Percentiles rank a stretch among this genome's conserved stretches.
These are phyloP conservation scores for Trichoderma hamatum DNA, from an alignment of 2,329 filamentous ascomycete genomes.

Conservation along the genomic window DNA sequence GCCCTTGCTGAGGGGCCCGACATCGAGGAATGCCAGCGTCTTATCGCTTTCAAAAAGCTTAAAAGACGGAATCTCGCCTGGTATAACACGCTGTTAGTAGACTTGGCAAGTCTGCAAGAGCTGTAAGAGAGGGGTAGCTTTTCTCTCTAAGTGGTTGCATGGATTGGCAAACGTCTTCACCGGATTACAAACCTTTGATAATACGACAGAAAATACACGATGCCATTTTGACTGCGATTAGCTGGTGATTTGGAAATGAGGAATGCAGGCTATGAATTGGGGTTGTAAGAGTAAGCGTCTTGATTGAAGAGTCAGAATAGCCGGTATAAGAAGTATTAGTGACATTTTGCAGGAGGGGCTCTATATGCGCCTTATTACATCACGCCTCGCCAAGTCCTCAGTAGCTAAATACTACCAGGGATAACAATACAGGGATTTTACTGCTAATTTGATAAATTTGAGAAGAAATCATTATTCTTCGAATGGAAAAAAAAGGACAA, in stretches of 20 bases:
- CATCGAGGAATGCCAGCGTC: slow-evolving; percentile 94
- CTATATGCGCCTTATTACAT: slow-evolving; percentile 12
- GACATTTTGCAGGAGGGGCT: slow-evolving; percentile 15
- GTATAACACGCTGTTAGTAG: background rate
- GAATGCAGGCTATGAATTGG: background rate
- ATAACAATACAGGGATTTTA: background rate
- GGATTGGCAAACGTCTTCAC: background rate
- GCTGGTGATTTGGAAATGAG: background rate
- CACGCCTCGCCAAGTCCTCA: slow-evolving; percentile 3
- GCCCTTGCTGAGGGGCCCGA: slow-evolving; percentile 83
- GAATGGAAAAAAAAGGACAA: background rate
- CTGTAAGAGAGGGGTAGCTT: slow-evolving; percentile 3
- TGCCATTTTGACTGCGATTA: slow-evolving; percentile 28
- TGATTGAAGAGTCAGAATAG: background rate
- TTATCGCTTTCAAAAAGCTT: slow-evolving; percentile 96
- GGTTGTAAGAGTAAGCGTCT: background rate
- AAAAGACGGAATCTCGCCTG: slow-evolving; percentile 93
- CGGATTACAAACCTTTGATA: slow-evolving; percentile 70
- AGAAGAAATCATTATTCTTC: background rate
- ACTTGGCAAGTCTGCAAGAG: background rate
- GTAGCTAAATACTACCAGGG: background rate
- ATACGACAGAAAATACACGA: slow-evolving; percentile 98
- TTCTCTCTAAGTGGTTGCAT: background rate
- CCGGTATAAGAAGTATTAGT: background rate
- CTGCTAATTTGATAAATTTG: background rate